phyloP scores from a whole-genome alignment of 768 basidiomycete genomes.

The Neoboletus magnificus region DNA sequence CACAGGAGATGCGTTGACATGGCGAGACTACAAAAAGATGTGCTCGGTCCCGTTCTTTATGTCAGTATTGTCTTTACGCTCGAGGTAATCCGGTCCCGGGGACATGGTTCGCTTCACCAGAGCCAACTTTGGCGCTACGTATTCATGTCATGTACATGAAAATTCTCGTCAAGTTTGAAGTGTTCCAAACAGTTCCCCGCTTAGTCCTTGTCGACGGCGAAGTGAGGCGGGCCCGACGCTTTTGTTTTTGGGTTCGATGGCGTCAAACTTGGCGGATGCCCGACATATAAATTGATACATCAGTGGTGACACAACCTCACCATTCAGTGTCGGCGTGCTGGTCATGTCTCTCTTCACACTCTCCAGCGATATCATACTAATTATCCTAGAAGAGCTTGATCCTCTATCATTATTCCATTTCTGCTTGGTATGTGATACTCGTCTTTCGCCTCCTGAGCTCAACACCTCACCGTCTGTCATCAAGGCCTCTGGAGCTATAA shows the following conservation, averaged over 20 bases:
- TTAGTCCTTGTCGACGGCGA: slow-evolving; percentile 32
- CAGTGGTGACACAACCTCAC: slow-evolving; percentile 9
- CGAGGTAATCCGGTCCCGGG: slow-evolving; percentile 23
- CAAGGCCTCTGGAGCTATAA: slow-evolving; percentile 26
- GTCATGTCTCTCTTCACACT: slow-evolving; percentile 36
- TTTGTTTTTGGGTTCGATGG: slow-evolving; percentile 32
- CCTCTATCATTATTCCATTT: slow-evolving; percentile 32
- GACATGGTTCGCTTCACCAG: slow-evolving; percentile 18
- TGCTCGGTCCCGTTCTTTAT: slow-evolving; percentile 30
- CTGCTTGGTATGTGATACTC: slow-evolving; percentile 23
- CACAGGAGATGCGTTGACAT: slow-evolving; percentile 34
- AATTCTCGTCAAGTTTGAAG: slow-evolving; percentile 25
- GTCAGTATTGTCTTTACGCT: slow-evolving; percentile 24
- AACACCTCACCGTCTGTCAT: neutral
- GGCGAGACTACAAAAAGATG: slow-evolving; percentile 30
- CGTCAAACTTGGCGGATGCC: slow-evolving; percentile 20
- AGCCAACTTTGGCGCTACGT: slow-evolving; percentile 23
- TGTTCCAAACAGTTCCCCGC: slow-evolving; percentile 27
- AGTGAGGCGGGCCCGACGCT: slow-evolving; percentile 31
- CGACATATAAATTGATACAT: slow-evolving; percentile 31
- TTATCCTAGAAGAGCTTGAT: slow-evolving; percentile 34
- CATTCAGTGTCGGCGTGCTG: slow-evolving; percentile 31
- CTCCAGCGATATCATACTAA: slow-evolving; percentile 27
- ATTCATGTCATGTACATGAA: slow-evolving; percentile 25
- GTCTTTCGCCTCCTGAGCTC: neutral